Evolutionary conservation across 2,329 filamentous ascomycete species (phyloP), one percentile per base, ranked within the genome.

Genomic region (Xylariaceae sp.): DNA sequence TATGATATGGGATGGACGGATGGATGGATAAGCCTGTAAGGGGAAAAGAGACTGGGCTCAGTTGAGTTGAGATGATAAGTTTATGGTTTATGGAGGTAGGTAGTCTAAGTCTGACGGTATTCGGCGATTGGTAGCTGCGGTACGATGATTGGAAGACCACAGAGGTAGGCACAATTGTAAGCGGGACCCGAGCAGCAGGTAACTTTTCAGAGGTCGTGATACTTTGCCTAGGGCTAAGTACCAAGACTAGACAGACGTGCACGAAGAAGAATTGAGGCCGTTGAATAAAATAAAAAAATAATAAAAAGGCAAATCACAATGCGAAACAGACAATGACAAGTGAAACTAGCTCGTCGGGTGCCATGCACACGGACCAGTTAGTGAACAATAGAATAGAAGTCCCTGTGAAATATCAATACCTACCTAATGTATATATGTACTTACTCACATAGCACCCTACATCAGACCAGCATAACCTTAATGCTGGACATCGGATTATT

Each of bases 321-420:
- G 32, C 32, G 32, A 37, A 37, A 37, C 32, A 37, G 32, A 37
- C 9, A 16, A 48, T 40, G 48, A 54, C 40, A 53, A 52, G 59
- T 62, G 59, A 62, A 62, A 60, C 59, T 43, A 60, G 56, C 46
- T 57, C 59, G 57, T 53, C 53, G 48, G 47, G 50, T 23, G 53
- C 44, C 21, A 43, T 45, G 48, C 48, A 26, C 52, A 54, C 59
- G 50, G 58, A 52, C 48, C 59, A 37, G 29, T 45, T 44, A 44
- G 50, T 37, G 51, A 53, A 45, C 55, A 51, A 40, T 40, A 47
- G 48, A 44, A 41, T 37, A 37, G 32, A 37, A 37, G 32, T 7
- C 32, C 32, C 32, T 37, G 32, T 37, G 32, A 37, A 37, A 37
- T 37, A 37, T 37, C 32, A 37, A 37, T 3, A 3, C 32, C 32